phyloP scores from a whole-genome alignment of 1,284 basidiomycete genomes.

The Irpex sp. region DNA sequence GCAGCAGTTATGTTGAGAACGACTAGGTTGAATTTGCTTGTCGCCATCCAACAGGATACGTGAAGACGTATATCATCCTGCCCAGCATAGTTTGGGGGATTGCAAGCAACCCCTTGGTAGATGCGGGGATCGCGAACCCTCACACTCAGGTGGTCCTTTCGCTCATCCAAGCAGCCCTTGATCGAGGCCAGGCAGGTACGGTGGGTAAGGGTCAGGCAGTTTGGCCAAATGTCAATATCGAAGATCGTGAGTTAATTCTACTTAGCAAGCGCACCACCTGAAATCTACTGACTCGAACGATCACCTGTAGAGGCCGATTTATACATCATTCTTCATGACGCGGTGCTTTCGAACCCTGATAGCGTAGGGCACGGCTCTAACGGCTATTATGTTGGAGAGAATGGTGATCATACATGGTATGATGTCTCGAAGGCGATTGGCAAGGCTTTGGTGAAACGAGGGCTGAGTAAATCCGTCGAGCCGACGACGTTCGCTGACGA shows the following conservation, averaged over 20 bases:
- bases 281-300: neutral
- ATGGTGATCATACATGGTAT: slow-evolving; percentile 37
- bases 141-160: slow-evolving; percentile 31
- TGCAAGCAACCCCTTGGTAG: slow-evolving; percentile 29
- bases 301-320: slow-evolving; percentile 15
- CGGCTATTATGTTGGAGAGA: slow-evolving; percentile 45
- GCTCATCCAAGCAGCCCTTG: slow-evolving; percentile 22
- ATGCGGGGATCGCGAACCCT: slow-evolving; percentile 32
- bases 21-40: no score
- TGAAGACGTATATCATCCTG: slow-evolving; percentile 31
- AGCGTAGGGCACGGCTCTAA: slow-evolving; percentile 32
- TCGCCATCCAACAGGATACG: slow-evolving; percentile 27
- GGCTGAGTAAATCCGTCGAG: slow-evolving; percentile 19
- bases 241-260: slow-evolving; percentile 19
- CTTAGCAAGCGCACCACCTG: neutral
- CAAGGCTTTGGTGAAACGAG: slow-evolving; percentile 25
- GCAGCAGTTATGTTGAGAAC: no score
- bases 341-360: slow-evolving; percentile 8
- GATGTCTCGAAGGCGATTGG: slow-evolving; percentile 30
- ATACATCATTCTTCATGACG: slow-evolving; percentile 19
- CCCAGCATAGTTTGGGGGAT: slow-evolving; percentile 37
- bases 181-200: slow-evolving; percentile 30
- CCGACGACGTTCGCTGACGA: slow-evolving; percentile 26
- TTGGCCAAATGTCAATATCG: slow-evolving; percentile 26
- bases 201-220: slow-evolving; percentile 25